Evolutionary conservation across 805 yeast genomes (phyloP), one percentile per base, ranked within the genome.

Genomic region (Pichia sporocuriosa): DNA sequence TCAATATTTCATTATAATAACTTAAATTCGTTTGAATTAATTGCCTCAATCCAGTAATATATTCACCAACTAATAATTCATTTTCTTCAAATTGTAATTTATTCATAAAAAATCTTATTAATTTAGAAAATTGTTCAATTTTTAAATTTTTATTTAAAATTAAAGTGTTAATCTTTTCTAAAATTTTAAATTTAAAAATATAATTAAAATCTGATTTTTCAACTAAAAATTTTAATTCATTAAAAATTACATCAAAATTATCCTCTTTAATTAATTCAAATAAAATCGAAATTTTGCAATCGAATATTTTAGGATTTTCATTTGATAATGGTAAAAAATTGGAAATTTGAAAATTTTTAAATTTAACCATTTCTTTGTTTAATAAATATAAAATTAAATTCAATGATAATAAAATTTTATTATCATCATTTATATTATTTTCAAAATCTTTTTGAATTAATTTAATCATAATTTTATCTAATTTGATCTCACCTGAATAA

Each of bases 31-130:
- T 73, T 56, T 85, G 94, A 28, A 88, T 75, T 47, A 88, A 61
- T 48, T 72, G 75, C 35, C 96, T 67, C 6, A 89, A 69, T 3
- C 87, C 85, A 6, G 84, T 76, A 4, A 89, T 69, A 39, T 81
- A 69, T 52, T 86, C 93, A 41, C 78, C 73, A 32, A 78, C 67
- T 5, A 81, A 40, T 7, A 38, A 58, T 4, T 57, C 57, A 46
- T 54, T 30, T 16, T 47, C 48, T 12, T 64, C 52, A 7, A 35
- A 23, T 19, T 53, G 43, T 22, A 54, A 40, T 62, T 53, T 79
- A 67, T 20, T 56, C 59, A 47, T 78, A 64, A 47, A 87, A 86
- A 95, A 84, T 39, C 68, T 72, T 49, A 85, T 68, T 3, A 82
- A 69, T 46, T 64, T 71, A 7, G 67, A 57, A 30, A 73, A 71